Base-by-base conservation (phyloP, 2,329 filamentous ascomycete genomes). In the Stenocarpella maydis region DNA sequence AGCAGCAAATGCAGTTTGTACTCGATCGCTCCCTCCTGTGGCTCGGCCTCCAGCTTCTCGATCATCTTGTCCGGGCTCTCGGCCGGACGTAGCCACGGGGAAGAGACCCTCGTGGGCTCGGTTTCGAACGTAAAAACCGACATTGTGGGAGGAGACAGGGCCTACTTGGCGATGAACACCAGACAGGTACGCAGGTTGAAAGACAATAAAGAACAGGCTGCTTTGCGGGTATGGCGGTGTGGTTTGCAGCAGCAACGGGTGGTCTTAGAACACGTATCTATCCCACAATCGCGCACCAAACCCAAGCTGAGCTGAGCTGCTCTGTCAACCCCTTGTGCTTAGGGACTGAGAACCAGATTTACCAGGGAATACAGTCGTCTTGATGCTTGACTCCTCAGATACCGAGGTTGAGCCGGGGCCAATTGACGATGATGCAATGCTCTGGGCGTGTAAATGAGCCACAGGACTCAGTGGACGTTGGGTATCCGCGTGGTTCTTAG, bases 51-150 rank as follows among this genome's bases (percentile, higher is more conserved):
- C 19, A 99, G 83, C 76, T 91, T 93, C 53, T 90, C 91, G 54
- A 96, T 88, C 67, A 69, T 80, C 61, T 77, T 80, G 67, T 78
- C 79, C 34, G 81, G 73, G 43, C 15, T 53, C 49, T 83, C 83
- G 47, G 84, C 82, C 0, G 90, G 86, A 14, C 85, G 88, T 64
- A 91, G 87, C 96, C 96, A 99, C 19, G 96, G 96, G 21, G 95
- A 98, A 17, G 92, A 91, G 43, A 98, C 94, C 78, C 93, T 86
- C 2, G 93, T 93, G 54, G 94, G 93, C 73, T 97, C 92, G 2
- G 93, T 90, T 72, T 98, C 94, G 78, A 93, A 99, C 0, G 95
- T 98, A 79, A 99, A 99, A 74, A 99, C 93, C 15, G 95, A 98
- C 69, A 96, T 95, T 93, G 96, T 97, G 37, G 19, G 67, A 12